phyloP scores from a whole-genome alignment of 805 yeast species.

The Lipomyces starkeyi region DNA sequence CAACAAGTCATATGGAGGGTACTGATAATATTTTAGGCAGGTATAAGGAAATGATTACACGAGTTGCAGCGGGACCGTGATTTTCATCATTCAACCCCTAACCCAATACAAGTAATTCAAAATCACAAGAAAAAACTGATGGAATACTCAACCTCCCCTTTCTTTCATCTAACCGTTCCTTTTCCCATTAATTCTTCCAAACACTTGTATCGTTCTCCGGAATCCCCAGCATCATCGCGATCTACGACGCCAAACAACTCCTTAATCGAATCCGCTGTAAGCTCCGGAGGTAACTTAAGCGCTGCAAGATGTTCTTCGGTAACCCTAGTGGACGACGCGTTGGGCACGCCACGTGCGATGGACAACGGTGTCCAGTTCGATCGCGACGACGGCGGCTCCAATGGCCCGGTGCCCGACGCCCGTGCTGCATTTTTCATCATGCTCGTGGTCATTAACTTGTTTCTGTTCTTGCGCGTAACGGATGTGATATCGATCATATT shows the following conservation, averaged over 20 bases:
- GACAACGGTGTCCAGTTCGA: not conserved
- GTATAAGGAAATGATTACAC: not conserved
- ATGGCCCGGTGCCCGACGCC: not conserved
- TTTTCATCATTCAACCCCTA: too few species aligned
- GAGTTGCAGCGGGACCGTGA: not conserved
- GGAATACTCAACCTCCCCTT: not conserved
- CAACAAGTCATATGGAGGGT: not conserved
- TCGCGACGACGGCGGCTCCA: not conserved
- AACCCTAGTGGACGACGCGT: not conserved
- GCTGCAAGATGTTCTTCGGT: not conserved
- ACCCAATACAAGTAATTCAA: too few species aligned
- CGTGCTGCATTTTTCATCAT: slow-evolving; percentile 2
- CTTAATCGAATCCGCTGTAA: not conserved
- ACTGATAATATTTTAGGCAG: too few species aligned
- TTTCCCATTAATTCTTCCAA: not conserved
- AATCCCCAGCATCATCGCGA: not conserved
- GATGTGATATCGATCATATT: slow-evolving; percentile 2
- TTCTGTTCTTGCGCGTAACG: slow-evolving; percentile 4
- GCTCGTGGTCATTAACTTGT: slow-evolving; percentile 3
- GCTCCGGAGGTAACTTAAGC: slow-evolving; percentile 1
- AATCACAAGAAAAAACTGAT: not conserved
- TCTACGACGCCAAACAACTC: not conserved
- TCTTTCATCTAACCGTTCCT: not conserved
- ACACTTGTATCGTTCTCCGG: not conserved
- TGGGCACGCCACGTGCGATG: not conserved